Evolutionary conservation across 78 protist species (phyloP), one percentile per base, ranked within the genome.

Genomic region (Dictyostelium brefeldianum): DNA sequence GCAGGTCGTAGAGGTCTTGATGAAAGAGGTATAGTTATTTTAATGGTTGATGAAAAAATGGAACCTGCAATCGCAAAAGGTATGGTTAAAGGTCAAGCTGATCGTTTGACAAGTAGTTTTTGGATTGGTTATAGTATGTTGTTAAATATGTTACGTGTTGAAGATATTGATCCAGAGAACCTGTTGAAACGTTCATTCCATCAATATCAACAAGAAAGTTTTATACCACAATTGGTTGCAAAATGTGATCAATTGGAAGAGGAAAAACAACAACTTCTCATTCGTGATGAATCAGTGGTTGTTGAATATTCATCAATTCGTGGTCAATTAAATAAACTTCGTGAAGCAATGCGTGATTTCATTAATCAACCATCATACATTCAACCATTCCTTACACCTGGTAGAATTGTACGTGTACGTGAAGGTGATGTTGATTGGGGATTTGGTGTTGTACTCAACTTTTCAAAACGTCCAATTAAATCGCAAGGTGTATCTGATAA

Each of bases 1-100:
- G 99, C 99, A 4, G 99, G 99, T 11, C 93, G 99, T 17, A 90
- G 99, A 22, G 99, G 99, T 17, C 80, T 98, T 27, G 99, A 98
- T 51, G 96, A 94, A 22, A 73, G 96, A 54, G 99, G 99, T 67
- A 91, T 98, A 15, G 99, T 98, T 43, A 95, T 98, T 50, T 10
- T 97, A 67, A 97, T 98, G 98, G 92, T 96, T 20, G 98, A 98
- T 57, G 98, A 98, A 81, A 69, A 89, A 78, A 71, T 98, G 85
- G 98, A 97, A 77, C 97, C 97, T 0, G 89, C 54, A 1, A 96
- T 80, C 11, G 89, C 97, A 29, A 81, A 90, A 71, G 89, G 64
- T 29, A 94, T 98, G 98, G 91, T 98, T 43, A 75, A 53, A 56
- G 99, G 99, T 22, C 56, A 65, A 3, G 95, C 99, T 6, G 98